phyloP scores from a whole-genome alignment of 805 yeast genomes.

The Sugiyamaella smithiae region DNA sequence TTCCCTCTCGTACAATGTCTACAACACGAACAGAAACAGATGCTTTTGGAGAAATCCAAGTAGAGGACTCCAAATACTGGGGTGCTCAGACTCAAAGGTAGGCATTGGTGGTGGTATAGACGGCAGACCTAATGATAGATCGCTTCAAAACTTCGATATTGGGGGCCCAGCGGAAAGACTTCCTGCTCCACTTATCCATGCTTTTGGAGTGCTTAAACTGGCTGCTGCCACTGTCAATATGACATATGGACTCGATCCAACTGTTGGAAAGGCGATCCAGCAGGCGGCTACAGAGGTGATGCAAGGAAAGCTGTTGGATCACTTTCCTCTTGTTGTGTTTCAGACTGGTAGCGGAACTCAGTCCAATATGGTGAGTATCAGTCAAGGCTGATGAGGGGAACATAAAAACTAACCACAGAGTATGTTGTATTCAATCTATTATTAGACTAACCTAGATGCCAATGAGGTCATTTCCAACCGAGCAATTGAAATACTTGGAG shows the following conservation, averaged over 20 bases:
- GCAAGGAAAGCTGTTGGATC: constrained; percentile 86
- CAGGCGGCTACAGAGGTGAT: constrained; percentile 94
- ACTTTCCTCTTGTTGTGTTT: constrained; percentile 97
- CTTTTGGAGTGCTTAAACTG: constrained; percentile 91
- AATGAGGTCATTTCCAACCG: constrained; percentile 98
- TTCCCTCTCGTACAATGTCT: background rate
- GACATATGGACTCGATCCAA: constrained; percentile 81
- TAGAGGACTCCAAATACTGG: constrained; percentile 84
- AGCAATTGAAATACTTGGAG: constrained; percentile 95
- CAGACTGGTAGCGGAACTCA: constrained; percentile 99
- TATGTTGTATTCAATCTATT: background rate
- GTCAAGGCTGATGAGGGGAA: no score
- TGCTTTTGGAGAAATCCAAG: constrained; percentile 96
- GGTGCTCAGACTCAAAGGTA: constrained; percentile 85
- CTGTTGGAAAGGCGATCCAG: constrained; percentile 78
- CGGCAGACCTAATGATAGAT: constrained; percentile 44
- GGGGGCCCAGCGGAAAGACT: constrained; percentile 89
- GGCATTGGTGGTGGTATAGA: background rate
- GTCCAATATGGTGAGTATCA: constrained; percentile 66
- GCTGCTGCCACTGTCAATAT: constrained; percentile 92
- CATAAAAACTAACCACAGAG: background rate
- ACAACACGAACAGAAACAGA: constrained; percentile 75
- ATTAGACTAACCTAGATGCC: constrained; percentile 67
- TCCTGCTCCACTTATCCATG: constrained; percentile 87
- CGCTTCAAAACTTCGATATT: constrained; percentile 89